Percentiles rank a stretch among this genome's conserved stretches.
phyloP scores from a whole-genome alignment of 1,139 yeast species.

The Geotrichum restrictum region DNA sequence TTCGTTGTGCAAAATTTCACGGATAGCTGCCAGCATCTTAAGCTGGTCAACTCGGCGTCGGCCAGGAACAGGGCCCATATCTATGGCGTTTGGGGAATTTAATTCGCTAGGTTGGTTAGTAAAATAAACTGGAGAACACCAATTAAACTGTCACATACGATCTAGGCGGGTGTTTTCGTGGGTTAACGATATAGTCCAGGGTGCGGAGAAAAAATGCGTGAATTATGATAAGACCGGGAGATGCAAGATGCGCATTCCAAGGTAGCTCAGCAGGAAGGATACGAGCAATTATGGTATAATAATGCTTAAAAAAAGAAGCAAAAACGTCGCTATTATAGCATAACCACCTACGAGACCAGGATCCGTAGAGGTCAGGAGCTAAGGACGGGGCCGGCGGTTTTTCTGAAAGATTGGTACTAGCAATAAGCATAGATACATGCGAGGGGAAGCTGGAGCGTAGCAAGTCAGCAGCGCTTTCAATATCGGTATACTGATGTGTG shows the following conservation, averaged over 20 bases:
- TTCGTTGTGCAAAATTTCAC: constrained; percentile 40
- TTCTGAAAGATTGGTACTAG: constrained; percentile 15
- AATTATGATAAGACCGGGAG: constrained; percentile 39
- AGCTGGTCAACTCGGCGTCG: constrained; percentile 39
- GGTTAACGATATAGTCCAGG: constrained; percentile 34
- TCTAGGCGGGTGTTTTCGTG: constrained; percentile 17
- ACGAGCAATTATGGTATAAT: constrained; percentile 39
- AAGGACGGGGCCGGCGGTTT: constrained; percentile 10
- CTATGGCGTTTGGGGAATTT: constrained; percentile 7
- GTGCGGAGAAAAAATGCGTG: constrained; percentile 37
- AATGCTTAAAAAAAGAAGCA: constrained; percentile 71
- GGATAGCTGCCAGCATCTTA: constrained; percentile 33
- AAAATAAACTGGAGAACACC: background rate
- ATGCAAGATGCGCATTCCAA: constrained; percentile 33
- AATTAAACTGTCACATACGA: constrained; percentile 20
- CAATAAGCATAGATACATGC: constrained; percentile 33
- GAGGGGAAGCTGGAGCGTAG: constrained; percentile 29
- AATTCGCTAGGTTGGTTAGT: background rate
- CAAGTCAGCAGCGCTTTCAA: constrained; percentile 23
- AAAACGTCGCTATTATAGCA: constrained; percentile 53
- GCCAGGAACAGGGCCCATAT: constrained; percentile 23
- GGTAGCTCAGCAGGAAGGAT: constrained; percentile 30
- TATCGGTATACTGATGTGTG: constrained; percentile 20
- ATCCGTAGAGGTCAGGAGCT: constrained; percentile 48
- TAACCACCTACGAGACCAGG: constrained; percentile 72